These are phyloP conservation scores for Mycena galericulata DNA, from an alignment of 768 basidiomycete genomes.

Conservation along the genomic window DNA sequence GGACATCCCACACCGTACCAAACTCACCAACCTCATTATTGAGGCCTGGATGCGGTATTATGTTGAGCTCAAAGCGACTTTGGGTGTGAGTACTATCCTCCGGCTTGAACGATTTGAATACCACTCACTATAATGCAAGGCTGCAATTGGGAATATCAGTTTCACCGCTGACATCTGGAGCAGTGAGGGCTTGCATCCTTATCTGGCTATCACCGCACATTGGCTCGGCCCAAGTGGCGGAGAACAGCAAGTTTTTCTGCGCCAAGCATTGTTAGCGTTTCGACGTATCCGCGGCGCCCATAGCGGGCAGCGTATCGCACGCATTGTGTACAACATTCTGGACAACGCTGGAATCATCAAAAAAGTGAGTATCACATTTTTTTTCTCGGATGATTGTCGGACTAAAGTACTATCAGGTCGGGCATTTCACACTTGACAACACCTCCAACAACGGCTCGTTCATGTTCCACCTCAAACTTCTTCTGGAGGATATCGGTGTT, in stretches of 20 bases:
- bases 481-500: constrained; percentile 10
- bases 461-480: constrained; percentile 27
- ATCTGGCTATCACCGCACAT: constrained; percentile 13
- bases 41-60: constrained; percentile 9
- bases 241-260: not conserved
- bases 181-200: too few relatives aligned
- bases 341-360: not conserved
- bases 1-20: constrained; percentile 1
- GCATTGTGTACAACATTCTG: not conserved
- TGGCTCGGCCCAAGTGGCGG: constrained; percentile 16
- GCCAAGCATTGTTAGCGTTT: not conserved
- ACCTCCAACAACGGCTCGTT: constrained; percentile 37
- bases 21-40: constrained; percentile 1
- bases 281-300: constrained; percentile 3
- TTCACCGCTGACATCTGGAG: constrained; percentile 32
- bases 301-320: not conserved
- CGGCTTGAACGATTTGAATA: not conserved
- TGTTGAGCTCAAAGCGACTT: not conserved
- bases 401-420: constrained; percentile 6
- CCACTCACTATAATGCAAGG: constrained; percentile 8
- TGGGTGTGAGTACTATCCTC: not conserved
- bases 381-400: not conserved
- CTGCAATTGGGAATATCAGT: constrained; percentile 16
- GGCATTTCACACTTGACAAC: constrained; percentile 39
- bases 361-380: not conserved